Evolutionary conservation across 768 basidiomycete species (phyloP).

Genomic region (Amanita molliuscula): DNA sequence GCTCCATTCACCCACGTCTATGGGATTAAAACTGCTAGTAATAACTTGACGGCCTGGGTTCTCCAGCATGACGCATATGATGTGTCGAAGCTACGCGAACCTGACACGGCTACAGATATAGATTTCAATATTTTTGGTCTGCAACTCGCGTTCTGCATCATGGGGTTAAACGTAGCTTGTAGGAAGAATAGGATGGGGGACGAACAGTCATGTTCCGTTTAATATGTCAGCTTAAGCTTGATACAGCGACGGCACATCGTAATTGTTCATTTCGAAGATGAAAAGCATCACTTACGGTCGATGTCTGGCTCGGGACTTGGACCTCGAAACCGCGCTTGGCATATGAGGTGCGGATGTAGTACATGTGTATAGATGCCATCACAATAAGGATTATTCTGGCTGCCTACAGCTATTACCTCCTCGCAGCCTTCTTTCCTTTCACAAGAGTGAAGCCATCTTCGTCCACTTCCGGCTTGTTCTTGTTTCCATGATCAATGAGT

Average conservation of each 20-base stretch:
- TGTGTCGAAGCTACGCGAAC: slow-evolving; percentile 19
- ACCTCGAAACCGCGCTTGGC: slow-evolving; percentile 35
- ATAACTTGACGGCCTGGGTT: slow-evolving; percentile 53
- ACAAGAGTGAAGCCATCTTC: slow-evolving; percentile 91
- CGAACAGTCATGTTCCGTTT: slow-evolving; percentile 30
- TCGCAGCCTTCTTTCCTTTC: slow-evolving; percentile 14
- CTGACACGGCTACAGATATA: slow-evolving; percentile 44
- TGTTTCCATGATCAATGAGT: slow-evolving; percentile 34
- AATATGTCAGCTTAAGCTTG: slow-evolving; percentile 51
- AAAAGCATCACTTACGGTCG: slow-evolving; percentile 32
- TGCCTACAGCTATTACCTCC: too few relatives aligned
- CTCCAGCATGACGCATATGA: slow-evolving; percentile 31
- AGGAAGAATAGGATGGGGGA: not conserved
- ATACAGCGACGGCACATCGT: slow-evolving; percentile 43
- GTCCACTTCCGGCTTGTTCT: slow-evolving; percentile 66
- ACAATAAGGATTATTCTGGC: too few relatives aligned
- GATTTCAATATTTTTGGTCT: slow-evolving; percentile 39
- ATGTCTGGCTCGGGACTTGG: slow-evolving; percentile 29
- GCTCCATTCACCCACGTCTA: slow-evolving; percentile 58
- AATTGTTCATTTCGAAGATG: slow-evolving; percentile 37
- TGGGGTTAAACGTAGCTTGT: slow-evolving; percentile 6
- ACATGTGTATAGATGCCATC: too few relatives aligned
- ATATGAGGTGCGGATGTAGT: too few relatives aligned
- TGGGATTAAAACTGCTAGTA: slow-evolving; percentile 55
- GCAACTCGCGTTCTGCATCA: slow-evolving; percentile 42